Base-by-base conservation (phyloP, 2,329 filamentous ascomycete species). In the Lecanicillium sp. region DNA sequence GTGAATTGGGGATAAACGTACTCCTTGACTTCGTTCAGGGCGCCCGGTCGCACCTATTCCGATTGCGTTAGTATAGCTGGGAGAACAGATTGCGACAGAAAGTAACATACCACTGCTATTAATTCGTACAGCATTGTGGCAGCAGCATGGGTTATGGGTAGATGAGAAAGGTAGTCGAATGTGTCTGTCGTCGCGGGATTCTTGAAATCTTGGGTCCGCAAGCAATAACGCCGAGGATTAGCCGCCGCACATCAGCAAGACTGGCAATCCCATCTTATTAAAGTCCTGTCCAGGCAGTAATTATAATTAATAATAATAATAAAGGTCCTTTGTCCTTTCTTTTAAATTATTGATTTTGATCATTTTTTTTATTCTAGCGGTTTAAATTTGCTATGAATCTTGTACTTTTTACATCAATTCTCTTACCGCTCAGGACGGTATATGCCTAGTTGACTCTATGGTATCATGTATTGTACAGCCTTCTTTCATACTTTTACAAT, bases 21-120 rank as follows among this genome's bases (percentile, higher is more conserved):
- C 88, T 96, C 90, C 78, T 90, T 94, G 55, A 95, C 89, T 73
- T 96, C 90, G 58, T 73, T 70, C 58, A 95, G 68, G 65, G 79
- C 90, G 72, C 86, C 86, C 51, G 88, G 86, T 57, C 92, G 90
- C 68, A 94, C 88, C 92, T 96, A 58, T 14, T 35, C 22, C 15
- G 18, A 32, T 34, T 30, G 22, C 30, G 25, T 55, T 50, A 55
- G 48, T 25, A 35, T 20, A 33, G 28, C 22, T 12, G 14, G 29
- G 27, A 17, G n/a, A 15, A 4, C 7, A 25, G 17, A 9, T 28
- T 16, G 11, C 2, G 4, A 11, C 12, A 8, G 34, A 5, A 7
- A n/a, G 4, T n/a, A 9, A 68, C 83, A 55, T 68, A 95, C 92
- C 67, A 95, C 83, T 62, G 85, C 92, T 64, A 98, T 92, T 57